Evolutionary conservation across 2,329 filamentous ascomycete genomes (phyloP), one percentile per base, ranked within the genome.

Genomic region (Plenodomus biglobosus): DNA sequence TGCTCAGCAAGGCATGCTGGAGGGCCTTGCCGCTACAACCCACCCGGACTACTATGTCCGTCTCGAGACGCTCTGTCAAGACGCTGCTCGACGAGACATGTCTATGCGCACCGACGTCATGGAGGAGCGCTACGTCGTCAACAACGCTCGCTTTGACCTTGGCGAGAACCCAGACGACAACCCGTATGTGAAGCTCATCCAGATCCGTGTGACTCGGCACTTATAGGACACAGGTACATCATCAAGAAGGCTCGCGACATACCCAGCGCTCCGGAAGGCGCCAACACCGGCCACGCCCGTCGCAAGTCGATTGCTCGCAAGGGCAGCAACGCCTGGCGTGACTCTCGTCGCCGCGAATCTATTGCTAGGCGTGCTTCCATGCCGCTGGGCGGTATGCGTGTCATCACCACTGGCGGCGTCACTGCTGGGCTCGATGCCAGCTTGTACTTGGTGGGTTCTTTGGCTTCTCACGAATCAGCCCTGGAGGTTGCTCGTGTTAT

Each of bases 61-160:
- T 58, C 84, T 95, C 66, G 90, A 94, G 78, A 91, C 85, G 62
- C 75, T 91, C 59, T 91, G 87, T 78, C 88, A 87, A 71, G 85
- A 89, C 56, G 83, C 85, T 40, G 82, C 87, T 38, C 82, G 83
- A 48, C 80, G 84, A 55, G 84, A 88, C 70, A 78, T 87, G 58
- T 81, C 84, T 47, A 86, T 91, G 76, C 85, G 88, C 66, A 90
- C 88, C 62, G 88, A 94, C 66, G 87, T 94, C 55, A 81, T 92
- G 65, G 88, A 94, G 66, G 86, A 89, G 66, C 82, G 89, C 66
- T 95, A 94, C 69, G 89, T 95, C 17, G 90, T 95, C 71, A 95
- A 95, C 80, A 94, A 95, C 75, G 85, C 91, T 50, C 87, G 90
- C 61, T 95, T 92, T 71, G 89, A 94, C 62, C 78, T 94, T 37